These are phyloP conservation scores for Hanseniaspora taiwanica DNA, from an alignment of 805 yeast species.

Conservation along the genomic window DNA sequence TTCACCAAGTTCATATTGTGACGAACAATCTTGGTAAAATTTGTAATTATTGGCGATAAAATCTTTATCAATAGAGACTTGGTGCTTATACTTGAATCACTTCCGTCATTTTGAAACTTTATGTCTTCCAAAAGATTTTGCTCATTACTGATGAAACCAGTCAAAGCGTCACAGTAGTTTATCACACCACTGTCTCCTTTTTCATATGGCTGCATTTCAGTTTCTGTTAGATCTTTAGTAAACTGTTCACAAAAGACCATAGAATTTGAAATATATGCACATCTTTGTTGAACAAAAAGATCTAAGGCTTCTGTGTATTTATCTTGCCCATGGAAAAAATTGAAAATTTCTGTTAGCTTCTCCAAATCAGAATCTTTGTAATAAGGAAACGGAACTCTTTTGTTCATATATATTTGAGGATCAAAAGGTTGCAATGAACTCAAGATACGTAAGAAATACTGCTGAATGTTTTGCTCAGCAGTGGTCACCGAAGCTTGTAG, in stretches of 20 bases:
- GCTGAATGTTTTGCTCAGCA: slow-evolving; percentile 42
- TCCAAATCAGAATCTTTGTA: slow-evolving; percentile 23
- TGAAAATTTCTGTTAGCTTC: slow-evolving; percentile 30
- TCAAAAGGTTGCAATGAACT: slow-evolving; percentile 31
- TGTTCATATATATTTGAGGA: slow-evolving; percentile 29
- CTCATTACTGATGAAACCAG: slow-evolving; percentile 38
- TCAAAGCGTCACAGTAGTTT: slow-evolving; percentile 38
- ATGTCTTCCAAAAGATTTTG: slow-evolving; percentile 32
- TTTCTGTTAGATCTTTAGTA: slow-evolving; percentile 27
- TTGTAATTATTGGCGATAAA: slow-evolving; percentile 24
- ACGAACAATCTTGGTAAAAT: slow-evolving; percentile 27
- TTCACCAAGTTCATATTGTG: slow-evolving; percentile 29
- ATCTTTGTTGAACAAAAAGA: slow-evolving; percentile 30
- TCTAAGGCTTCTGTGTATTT: slow-evolving; percentile 22
- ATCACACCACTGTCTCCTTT: slow-evolving; percentile 48
- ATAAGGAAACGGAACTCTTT: slow-evolving; percentile 30
- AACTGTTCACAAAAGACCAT: slow-evolving; percentile 35
- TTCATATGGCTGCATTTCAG: slow-evolving; percentile 38
- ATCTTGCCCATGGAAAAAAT: slow-evolving; percentile 29
- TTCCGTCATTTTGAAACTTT: slow-evolving; percentile 13
- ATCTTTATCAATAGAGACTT: slow-evolving; percentile 21
- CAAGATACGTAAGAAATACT: slow-evolving; percentile 35
- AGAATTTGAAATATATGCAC: slow-evolving; percentile 28
- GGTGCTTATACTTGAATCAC: slow-evolving; percentile 19
- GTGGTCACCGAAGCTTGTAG: slow-evolving; percentile 41